phyloP scores from a whole-genome alignment of 306 rosid species.

The Rosa persica region DNA sequence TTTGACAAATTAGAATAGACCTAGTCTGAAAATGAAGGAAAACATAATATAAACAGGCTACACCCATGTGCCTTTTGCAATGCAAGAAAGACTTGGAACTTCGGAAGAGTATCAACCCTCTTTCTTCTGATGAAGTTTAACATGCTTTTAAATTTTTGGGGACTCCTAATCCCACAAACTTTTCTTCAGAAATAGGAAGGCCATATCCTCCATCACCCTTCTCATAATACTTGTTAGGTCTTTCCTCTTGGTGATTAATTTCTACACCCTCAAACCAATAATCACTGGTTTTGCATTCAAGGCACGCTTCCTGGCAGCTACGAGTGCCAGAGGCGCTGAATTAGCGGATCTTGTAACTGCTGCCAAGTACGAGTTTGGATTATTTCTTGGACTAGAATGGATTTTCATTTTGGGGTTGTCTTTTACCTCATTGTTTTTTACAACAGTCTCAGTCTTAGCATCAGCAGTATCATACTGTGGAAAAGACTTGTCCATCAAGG shows the following conservation, averaged over 20 bases:
- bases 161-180: conserved; percentile 11
- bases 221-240: conserved; percentile 16
- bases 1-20: neutral
- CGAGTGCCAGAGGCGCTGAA: neutral
- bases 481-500: neutral
- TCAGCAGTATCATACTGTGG: neutral
- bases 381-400: conserved; percentile 10
- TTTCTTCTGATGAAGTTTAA: neutral
- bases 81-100: neutral
- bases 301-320: neutral
- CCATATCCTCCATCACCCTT: conserved; percentile 10
- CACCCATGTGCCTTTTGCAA: neutral
- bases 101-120: neutral
- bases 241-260: conserved; percentile 6
- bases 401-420: neutral
- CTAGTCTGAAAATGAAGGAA: neutral
- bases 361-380: neutral
- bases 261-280: conserved; percentile 7
- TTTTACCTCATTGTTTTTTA: neutral
- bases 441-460: conserved; percentile 3
- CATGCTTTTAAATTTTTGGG: conserved; percentile 5
- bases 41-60: neutral
- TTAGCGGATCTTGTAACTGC: neutral
- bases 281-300: neutral
- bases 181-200: conserved; percentile 19